Percentiles rank a stretch among this genome's conserved stretches.
phyloP scores from a whole-genome alignment of 352 stramenopile species.

The Phytophthora sojae region DNA sequence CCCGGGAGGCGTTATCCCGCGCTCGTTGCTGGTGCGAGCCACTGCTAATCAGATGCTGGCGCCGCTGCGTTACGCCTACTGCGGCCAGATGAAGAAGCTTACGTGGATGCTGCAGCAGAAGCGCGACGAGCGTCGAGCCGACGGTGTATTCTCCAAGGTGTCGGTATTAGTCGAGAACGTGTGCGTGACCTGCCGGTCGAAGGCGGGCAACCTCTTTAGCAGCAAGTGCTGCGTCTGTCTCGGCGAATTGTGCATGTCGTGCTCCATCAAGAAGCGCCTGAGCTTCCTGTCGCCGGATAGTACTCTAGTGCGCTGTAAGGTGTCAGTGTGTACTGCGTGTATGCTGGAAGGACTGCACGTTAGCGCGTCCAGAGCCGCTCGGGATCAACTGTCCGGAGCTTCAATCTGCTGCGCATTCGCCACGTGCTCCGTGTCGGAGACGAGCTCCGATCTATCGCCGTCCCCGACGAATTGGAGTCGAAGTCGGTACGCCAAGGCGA shows the following conservation, averaged over 20 bases:
- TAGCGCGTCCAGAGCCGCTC: constrained; percentile 32
- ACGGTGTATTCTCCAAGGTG: constrained; percentile 1
- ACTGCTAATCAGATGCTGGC: constrained; percentile 30
- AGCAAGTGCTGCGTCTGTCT: constrained; percentile 52
- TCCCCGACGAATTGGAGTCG: constrained; percentile 21
- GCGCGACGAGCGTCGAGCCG: constrained; percentile 22
- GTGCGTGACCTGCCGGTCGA: constrained; percentile 40
- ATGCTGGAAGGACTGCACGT: constrained; percentile 36
- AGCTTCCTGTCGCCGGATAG: constrained; percentile 34
- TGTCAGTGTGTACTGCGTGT: constrained; percentile 33
- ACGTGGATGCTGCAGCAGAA: constrained; percentile 46
- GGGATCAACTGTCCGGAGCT: constrained; percentile 32
- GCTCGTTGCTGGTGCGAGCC: constrained; percentile 37
- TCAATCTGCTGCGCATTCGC: constrained; percentile 28
- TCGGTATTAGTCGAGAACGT: constrained; percentile 6
- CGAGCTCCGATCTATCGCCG: constrained; percentile 31
- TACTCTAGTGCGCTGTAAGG: constrained; percentile 31
- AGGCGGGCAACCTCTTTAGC: constrained; percentile 30
- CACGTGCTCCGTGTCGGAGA: constrained; percentile 33
- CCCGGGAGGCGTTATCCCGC: constrained; percentile 44
- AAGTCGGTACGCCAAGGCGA: constrained; percentile 8
- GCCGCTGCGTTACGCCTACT: constrained; percentile 39
- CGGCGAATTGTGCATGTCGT: constrained; percentile 46
- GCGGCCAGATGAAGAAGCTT: constrained; percentile 54
- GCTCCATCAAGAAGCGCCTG: constrained; percentile 50